Conservation (phyloP, 164 flowering plant species). For the Pachysandra terminalis region DNA sequence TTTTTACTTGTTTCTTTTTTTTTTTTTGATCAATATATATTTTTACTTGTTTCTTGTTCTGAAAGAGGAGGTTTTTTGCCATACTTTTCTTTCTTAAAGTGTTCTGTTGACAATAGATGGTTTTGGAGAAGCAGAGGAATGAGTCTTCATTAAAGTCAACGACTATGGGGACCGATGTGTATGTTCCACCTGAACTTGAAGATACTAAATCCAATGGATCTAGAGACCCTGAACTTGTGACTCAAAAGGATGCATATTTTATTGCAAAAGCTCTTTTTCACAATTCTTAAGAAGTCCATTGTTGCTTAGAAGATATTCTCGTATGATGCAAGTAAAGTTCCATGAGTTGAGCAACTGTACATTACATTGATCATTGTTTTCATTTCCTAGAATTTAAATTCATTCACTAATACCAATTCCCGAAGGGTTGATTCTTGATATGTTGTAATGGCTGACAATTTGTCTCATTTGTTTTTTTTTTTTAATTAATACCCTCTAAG, state of each 20-base stretch:
- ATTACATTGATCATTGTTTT: too few species aligned
- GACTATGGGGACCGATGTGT: slow-evolving; percentile 23
- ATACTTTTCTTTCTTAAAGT: not conserved
- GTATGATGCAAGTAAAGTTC: not conserved
- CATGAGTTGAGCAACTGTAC: too few species aligned
- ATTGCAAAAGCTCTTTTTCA: slow-evolving; percentile 51
- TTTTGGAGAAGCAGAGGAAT: slow-evolving; percentile 36
- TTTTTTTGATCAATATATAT: too few species aligned
- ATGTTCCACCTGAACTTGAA: slow-evolving; percentile 20
- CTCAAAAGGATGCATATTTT: slow-evolving; percentile 28
- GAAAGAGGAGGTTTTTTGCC: too few species aligned
- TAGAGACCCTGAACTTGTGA: slow-evolving; percentile 19
- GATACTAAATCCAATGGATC: slow-evolving; percentile 28
- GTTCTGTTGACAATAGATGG: slow-evolving; percentile 39
- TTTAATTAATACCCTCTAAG: too few species aligned
- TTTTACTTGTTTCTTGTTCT: too few species aligned
- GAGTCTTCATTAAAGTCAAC: slow-evolving; percentile 32
- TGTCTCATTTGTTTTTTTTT: too few species aligned
- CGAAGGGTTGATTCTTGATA: too few species aligned
- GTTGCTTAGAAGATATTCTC: not conserved
- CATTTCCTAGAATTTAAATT: too few species aligned
- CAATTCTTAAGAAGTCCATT: not conserved
- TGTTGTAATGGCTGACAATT: too few species aligned
- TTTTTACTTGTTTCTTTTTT: not conserved
- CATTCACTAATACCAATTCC: too few species aligned